These are phyloP conservation scores for Annona squamosa DNA, from an alignment of 164 flowering plant species.

Conservation along the genomic window DNA sequence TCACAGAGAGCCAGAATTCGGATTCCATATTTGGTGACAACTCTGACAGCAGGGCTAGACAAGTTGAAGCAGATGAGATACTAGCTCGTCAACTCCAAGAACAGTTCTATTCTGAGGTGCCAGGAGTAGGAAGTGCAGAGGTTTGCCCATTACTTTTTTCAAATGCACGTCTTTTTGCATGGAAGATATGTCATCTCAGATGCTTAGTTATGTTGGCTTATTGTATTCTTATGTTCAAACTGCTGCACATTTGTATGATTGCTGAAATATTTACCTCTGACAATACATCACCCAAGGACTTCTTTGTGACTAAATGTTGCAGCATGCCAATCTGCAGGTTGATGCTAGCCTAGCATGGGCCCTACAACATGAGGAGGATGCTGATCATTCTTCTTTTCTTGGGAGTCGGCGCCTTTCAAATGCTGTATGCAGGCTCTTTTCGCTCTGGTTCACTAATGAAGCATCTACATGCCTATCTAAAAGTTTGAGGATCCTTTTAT, in stretches of 20 bases:
- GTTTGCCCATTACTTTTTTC: constrained; percentile 24
- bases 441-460: neutral
- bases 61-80: constrained; percentile 81
- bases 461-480: no score
- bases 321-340: constrained; percentile 29
- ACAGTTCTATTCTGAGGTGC: constrained; percentile 60
- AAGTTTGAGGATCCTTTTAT: no score
- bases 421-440: constrained; percentile 37
- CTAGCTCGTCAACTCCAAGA: constrained; percentile 93
- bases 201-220: neutral
- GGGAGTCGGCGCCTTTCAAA: constrained; percentile 16
- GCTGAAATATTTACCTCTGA: neutral
- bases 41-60: constrained; percentile 50
- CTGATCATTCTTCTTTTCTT: constrained; percentile 19
- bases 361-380: constrained; percentile 50
- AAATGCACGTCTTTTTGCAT: neutral
- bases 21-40: constrained; percentile 17
- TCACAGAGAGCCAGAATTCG: constrained; percentile 6
- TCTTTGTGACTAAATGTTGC: constrained; percentile 3
- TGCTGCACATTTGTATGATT: neutral
- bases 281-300: neutral
- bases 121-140: constrained; percentile 36
- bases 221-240: neutral
- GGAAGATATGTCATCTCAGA: neutral
- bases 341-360: constrained; percentile 57